These are phyloP conservation scores for Plasmodium cynomolgi DNA, from an alignment of 169 alveolate species.

Conservation along the genomic window DNA sequence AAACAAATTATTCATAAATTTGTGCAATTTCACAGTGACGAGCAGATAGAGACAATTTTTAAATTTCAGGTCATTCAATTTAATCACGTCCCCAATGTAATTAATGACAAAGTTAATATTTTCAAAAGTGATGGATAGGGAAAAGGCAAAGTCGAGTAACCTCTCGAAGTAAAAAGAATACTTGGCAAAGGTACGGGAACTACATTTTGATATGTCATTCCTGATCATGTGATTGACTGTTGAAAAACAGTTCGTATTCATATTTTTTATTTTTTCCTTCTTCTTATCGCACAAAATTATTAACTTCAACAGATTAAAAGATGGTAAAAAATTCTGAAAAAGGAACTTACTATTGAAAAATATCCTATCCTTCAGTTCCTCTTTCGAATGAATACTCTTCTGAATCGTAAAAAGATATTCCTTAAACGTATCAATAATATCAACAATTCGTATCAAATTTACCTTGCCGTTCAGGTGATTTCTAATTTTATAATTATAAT, in stretches of 20 bases:
- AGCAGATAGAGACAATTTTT: slow-evolving; percentile 35
- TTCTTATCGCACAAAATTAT: slow-evolving; percentile 62
- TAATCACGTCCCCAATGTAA: slow-evolving; percentile 49
- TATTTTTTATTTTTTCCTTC: slow-evolving; percentile 30
- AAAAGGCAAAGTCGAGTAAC: slow-evolving; percentile 42
- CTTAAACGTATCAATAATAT: slow-evolving; percentile 65
- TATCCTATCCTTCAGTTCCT: slow-evolving; percentile 24
- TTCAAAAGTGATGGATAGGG: slow-evolving; percentile 41
- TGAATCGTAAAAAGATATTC: slow-evolving; percentile 31
- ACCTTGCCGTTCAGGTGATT: slow-evolving; percentile 21
- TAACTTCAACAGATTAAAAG: slow-evolving; percentile 39
- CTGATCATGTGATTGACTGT: slow-evolving; percentile 51
- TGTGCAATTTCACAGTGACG: slow-evolving; percentile 50
- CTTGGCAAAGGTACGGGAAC: slow-evolving; percentile 38
- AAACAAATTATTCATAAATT: slow-evolving; percentile 50
- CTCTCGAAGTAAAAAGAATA: slow-evolving; percentile 70
- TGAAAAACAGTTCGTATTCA: slow-evolving; percentile 46
- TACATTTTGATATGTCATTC: not conserved
- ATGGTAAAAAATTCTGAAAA: slow-evolving; percentile 67
- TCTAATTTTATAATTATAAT: slow-evolving; percentile 33
- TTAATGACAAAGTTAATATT: slow-evolving; percentile 30
- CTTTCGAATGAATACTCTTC: slow-evolving; percentile 39
- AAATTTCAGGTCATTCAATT: slow-evolving; percentile 29
- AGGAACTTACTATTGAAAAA: slow-evolving; percentile 32
- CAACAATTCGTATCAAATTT: slow-evolving; percentile 7